phyloP scores from a whole-genome alignment of 31 red algal species.

The Porphyra umbilicalis region DNA sequence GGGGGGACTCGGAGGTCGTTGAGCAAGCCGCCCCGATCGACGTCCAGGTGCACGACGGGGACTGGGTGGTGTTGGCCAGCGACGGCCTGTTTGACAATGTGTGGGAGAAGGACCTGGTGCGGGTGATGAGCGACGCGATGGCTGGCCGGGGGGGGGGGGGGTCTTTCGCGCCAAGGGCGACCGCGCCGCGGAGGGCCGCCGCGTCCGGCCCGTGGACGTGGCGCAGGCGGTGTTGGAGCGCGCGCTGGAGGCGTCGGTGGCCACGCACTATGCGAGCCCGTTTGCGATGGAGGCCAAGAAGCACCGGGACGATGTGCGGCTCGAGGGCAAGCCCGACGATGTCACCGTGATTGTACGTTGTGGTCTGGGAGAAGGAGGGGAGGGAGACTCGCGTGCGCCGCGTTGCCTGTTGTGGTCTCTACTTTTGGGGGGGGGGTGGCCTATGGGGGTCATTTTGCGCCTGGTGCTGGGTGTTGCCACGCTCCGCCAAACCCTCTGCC shows the following conservation, averaged over 20 bases:
- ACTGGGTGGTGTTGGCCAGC: slow-evolving; percentile 61
- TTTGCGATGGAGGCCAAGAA: slow-evolving; percentile 3
- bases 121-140: neutral
- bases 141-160: neutral
- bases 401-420: too few species aligned
- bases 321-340: slow-evolving; percentile 6
- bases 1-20: slow-evolving; percentile 47
- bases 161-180: neutral
- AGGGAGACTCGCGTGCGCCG: too few species aligned
- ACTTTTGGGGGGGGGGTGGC: too few species aligned
- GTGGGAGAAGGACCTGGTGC: slow-evolving; percentile 46
- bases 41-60: slow-evolving; percentile 37
- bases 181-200: neutral
- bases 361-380: neutral
- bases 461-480: too few species aligned
- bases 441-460: too few species aligned
- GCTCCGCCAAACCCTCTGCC: too few species aligned
- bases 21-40: slow-evolving; percentile 33
- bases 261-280: neutral
- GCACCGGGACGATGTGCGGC: neutral
- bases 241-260: neutral
- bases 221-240: neutral
- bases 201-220: neutral
- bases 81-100: slow-evolving; percentile 89
- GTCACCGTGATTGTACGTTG: slow-evolving; percentile 12